phyloP scores from a whole-genome alignment of 192 early-diverging fungal species.

The Jimgerdemannia lactiflua region DNA sequence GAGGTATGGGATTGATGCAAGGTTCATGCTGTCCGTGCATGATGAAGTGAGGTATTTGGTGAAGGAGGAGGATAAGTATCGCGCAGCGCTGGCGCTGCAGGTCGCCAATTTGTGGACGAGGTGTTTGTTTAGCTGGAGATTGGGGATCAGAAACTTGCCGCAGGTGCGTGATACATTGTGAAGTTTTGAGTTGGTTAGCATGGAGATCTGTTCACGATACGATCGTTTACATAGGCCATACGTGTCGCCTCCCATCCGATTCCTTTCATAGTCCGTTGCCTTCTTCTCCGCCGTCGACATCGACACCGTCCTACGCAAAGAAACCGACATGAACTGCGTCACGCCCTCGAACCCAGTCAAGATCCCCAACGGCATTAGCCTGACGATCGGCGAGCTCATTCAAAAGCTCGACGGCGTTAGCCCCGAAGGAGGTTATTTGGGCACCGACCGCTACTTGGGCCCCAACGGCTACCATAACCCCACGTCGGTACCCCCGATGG shows the following conservation, averaged over 20 bases:
- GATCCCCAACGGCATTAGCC: slow-evolving; percentile 51
- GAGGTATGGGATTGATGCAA: slow-evolving; percentile 71
- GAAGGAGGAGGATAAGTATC: slow-evolving; percentile 64
- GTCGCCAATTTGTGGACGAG: slow-evolving; percentile 93
- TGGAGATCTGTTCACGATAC: too few relatives aligned
- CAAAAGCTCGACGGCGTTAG: too few relatives aligned
- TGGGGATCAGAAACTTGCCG: slow-evolving; percentile 87
- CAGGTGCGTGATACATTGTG: slow-evolving; percentile 42
- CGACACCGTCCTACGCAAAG: slow-evolving; percentile 90
- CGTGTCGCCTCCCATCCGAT: background rate
- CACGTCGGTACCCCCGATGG: too few relatives aligned
- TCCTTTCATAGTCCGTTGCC: slow-evolving; percentile 60
- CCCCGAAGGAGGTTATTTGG: too few relatives aligned
- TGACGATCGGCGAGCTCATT: slow-evolving; percentile 33
- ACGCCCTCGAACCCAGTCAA: slow-evolving; percentile 74
- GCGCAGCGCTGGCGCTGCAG: slow-evolving; percentile 84
- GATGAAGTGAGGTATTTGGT: slow-evolving; percentile 94
- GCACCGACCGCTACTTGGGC: too few relatives aligned
- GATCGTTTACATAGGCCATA: too few relatives aligned
- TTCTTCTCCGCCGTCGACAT: slow-evolving; percentile 97
- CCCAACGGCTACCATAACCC: too few relatives aligned
- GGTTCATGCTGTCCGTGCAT: slow-evolving; percentile 91
- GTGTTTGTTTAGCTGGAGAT: slow-evolving; percentile 76
- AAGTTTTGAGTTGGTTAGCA: background rate
- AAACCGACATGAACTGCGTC: slow-evolving; percentile 79